Base-by-base conservation (phyloP, 2,329 filamentous ascomycete species). In the Penicillium italicum region DNA sequence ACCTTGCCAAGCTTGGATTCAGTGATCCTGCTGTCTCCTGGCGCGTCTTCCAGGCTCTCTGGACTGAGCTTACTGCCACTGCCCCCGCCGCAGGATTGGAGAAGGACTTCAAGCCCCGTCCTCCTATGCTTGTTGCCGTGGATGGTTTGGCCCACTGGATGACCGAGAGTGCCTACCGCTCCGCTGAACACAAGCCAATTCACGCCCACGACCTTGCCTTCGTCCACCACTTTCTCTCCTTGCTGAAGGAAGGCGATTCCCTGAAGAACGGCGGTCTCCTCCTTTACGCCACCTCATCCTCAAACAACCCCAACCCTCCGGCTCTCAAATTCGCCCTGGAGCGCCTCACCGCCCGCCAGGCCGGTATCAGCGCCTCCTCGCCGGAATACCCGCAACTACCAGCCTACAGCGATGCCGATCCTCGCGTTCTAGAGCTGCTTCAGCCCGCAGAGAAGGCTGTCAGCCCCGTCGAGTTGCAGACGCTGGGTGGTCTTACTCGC, bases 151-250 rank as follows among this genome's bases (percentile, higher is more conserved):
- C 85, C 52, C 89, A 94, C 77, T 84, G 91, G 74, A 96, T 96
- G 89, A 82, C 82, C 63, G 70, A 85, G 36, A 90, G 87, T 60
- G 84, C 83, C 42, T 99, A 97, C 79, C 84, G 87, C 61, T 83
- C 83, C 60, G 79, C 87, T 1, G 79, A 88, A 24, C 88, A 84
- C 66, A 82, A 90, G 59, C 80, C 80, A 14, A 88, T 99, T 60
- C 94, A 99, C 77, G 82, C 91, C 28, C 90, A 96, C 74, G 89
- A 97, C 67, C 81, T 99, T 30, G 80, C 83, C 24, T 79, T 97
- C 22, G 79, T 96, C 50, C 82, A 85, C 53, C 82, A 89, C 62
- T 96, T 96, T 73, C 74, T 88, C 57, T 85, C 88, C 49, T 82
- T 88, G 54, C 80, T 97, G 28, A 66, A 70, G 58, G 66, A 67